Conservation (phyloP, 257 asterid genomes). For the Plantago ovata region DNA sequence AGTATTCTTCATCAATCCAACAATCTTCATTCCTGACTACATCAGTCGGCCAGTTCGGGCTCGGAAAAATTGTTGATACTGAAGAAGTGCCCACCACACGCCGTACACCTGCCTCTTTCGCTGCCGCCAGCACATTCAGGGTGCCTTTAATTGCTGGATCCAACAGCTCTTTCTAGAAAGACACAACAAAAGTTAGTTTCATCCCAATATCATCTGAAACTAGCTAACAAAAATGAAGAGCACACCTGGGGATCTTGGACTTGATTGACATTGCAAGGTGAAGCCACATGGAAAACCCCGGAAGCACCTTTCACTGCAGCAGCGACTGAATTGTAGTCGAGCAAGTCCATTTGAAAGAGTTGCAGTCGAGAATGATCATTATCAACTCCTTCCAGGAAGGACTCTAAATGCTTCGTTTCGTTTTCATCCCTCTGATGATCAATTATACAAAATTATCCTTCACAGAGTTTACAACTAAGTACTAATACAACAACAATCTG, state of each 20-base stretch:
- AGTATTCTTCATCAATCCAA: conserved; percentile 84
- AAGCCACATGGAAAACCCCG: conserved; percentile 78
- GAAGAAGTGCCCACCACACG: conserved; percentile 94
- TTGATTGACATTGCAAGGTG: conserved; percentile 56
- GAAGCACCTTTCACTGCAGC: conserved; percentile 54
- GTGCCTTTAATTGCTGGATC: no score
- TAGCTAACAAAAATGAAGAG: background rate
- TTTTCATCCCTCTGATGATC: conserved; percentile 51
- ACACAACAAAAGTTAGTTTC: background rate
- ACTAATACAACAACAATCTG: no score
- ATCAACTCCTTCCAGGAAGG: conserved; percentile 62
- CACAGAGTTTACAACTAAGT: no score
- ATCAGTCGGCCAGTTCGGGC: conserved; percentile 73
- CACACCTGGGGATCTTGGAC: conserved; percentile 70
- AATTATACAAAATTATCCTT: background rate
- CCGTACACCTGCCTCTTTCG: conserved; percentile 75
- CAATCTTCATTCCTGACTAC: conserved; percentile 68
- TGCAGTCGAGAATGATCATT: conserved; percentile 58
- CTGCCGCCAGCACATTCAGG: no score
- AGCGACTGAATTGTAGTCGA: conserved; percentile 56
- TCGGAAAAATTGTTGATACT: conserved; percentile 50
- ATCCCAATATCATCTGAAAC: background rate
- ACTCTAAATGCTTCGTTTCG: conserved; percentile 74
- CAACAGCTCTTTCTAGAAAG: conserved; percentile 49
- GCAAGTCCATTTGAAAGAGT: conserved; percentile 69